Base-by-base conservation (phyloP, 306 rosid genomes). In the Chamaecrista fasciculata region DNA sequence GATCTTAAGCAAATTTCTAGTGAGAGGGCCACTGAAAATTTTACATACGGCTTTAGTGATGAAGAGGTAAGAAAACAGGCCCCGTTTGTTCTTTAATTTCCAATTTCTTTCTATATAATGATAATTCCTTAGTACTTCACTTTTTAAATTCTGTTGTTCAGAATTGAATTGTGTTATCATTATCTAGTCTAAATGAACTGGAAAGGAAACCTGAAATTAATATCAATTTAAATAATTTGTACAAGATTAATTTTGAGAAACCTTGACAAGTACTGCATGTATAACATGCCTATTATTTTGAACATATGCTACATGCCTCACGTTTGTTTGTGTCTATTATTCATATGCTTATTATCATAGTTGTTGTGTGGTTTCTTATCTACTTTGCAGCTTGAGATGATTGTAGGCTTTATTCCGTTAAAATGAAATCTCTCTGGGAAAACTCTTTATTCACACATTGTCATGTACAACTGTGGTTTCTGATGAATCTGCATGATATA, bases 31-130 rank as follows among this genome's bases (percentile, higher is more conserved):
- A 75, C 75, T 64, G 86, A 80, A 62, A 76, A 55, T 72, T 26
- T 52, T 21, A 51, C 48, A 5, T 91, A 80, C 81, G 92, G 88
- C 77, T 94, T 91, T 75, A 81, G 80, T 53, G 98, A 94, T 37
- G 97, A 86, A 78, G 86, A 83, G 88, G 98, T 91, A 75, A 72
- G 69, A 63, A 39, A 69, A 33, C 47, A 66, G 7, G 28, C 26
- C 2, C 16, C 28, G 9, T 28, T 19, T 78, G 37, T 4, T 43
- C 47, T 60, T 29, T 57, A 7, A 2, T 23, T 78, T 50, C 34
- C 36, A 34, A 50, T 33, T 50, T 11, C 0, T 67, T 21, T 52
- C 2, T 5, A 21, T 25, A n/a, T 1, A n/a, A 24, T 42, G 10
- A 25, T 25, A 2, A 4, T 64, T 44, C 18, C 12, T 62, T 37